phyloP scores from a whole-genome alignment of 495 filamentous ascomycete genomes.

The Daldinia childiae region DNA sequence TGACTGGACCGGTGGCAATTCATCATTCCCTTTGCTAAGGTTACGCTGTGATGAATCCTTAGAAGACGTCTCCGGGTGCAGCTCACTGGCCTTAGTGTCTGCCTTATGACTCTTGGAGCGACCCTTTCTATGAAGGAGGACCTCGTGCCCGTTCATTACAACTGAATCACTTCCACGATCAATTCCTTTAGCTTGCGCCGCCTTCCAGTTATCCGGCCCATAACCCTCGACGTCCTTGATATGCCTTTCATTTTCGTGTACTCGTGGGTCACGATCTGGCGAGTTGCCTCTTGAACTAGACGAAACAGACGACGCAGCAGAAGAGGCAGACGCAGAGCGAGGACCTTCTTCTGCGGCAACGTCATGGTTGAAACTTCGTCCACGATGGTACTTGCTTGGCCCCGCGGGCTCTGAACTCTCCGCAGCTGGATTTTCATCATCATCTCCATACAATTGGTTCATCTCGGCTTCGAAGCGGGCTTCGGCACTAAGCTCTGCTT shows the following conservation, averaged over 20 bases:
- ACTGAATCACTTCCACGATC: slow-evolving; percentile 73
- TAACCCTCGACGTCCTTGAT: slow-evolving; percentile 79
- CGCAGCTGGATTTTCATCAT: slow-evolving; percentile 46
- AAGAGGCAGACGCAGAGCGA: slow-evolving; percentile 53
- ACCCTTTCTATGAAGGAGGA: slow-evolving; percentile 60
- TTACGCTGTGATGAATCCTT: slow-evolving; percentile 29
- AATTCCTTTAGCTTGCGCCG: slow-evolving; percentile 62
- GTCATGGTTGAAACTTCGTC: slow-evolving; percentile 84
- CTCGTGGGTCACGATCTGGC: slow-evolving; percentile 67
- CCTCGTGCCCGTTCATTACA: slow-evolving; percentile 69
- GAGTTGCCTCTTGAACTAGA: slow-evolving; percentile 49
- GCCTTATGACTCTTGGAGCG: slow-evolving; percentile 31
- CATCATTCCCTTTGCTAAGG: slow-evolving; percentile 34
- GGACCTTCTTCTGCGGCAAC: slow-evolving; percentile 72
- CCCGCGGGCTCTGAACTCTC: slow-evolving; percentile 41
- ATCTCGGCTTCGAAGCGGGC: slow-evolving; percentile 63
- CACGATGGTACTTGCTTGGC: slow-evolving; percentile 26
- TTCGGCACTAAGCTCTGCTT: slow-evolving; percentile 61
- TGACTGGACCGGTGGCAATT: slow-evolving; percentile 29
- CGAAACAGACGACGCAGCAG: slow-evolving; percentile 26
- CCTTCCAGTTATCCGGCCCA: slow-evolving; percentile 74
- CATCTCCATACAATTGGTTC: slow-evolving; percentile 60
- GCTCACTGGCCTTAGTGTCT: slow-evolving; percentile 15
- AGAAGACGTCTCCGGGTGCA: slow-evolving; percentile 16
- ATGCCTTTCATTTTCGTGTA: slow-evolving; percentile 71